Base-by-base conservation (phyloP, 2,329 filamentous ascomycete genomes). In the Botryotinia globosa region DNA sequence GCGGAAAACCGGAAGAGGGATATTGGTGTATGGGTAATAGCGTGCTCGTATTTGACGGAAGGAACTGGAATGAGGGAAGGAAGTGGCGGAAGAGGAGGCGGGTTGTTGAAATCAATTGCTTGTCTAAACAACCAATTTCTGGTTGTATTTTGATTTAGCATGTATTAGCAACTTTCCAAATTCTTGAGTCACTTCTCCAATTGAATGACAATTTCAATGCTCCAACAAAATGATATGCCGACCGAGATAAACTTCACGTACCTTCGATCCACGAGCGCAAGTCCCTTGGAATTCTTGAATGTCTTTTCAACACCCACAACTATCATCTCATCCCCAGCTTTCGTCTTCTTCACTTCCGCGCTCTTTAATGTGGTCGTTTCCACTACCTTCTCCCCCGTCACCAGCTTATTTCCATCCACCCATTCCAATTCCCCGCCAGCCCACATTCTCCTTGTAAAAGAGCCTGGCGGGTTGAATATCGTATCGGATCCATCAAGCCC, bases 1-100 rank as follows among this genome's bases (percentile, higher is more conserved):
- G 93, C 93, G 0, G 91, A 94, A 84, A 94, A 97, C 29, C 92
- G 89, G 82, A 96, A 97, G 1, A 97, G 62, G 54, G 77, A 42
- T 73, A 77, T 73, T 45, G 77, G 76, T 32, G 78, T 58, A 77
- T 82, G 68, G 79, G 77, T 73, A 61, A 78, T 77, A 51, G 78
- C 77, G 85, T 2, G 83, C 0, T 65, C 73, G 58, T 78, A 58
- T 25, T 56, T 73, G 32, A 74, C 77, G n/a, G 77, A 74, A 8
- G 78, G 29, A 9, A 59, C 34, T 22, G 48, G 37, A n/a, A 70
- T 20, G 73, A 67, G 3, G 75, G 32, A 75, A 72, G 69, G 74
- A 39, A 67, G 74, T 7, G 76, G 74, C 62, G 56, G 75, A 74
- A 72, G 75, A 1, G 78, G 80, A 42, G 79, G 76, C 72, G 18